Evolutionary conservation across 805 yeast species (phyloP), one percentile per base, ranked within the genome.

Genomic region (Candida maesae): DNA sequence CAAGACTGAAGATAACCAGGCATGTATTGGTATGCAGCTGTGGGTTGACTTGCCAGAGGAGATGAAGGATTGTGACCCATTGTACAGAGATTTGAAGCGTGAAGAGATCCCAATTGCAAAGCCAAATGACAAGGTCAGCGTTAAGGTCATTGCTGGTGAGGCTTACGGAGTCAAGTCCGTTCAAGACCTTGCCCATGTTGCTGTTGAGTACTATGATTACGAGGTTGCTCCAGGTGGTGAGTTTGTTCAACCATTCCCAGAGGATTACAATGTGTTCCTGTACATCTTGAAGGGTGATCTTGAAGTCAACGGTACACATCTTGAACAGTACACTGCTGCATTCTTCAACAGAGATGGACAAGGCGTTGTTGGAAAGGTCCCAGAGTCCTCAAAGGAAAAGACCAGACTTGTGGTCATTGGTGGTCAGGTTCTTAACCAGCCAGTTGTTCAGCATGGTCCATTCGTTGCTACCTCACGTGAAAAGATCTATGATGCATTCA

Each of bases 391-490:
- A 9, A 37, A 52, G 6, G 65, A 67, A 27, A 68, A 65, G 25
- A 65, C 87, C 2, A 79, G 81, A 50, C 80, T 87, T 55, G 80
- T 83, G 5, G 49, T 87, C n/a, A 68, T 87, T 47, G 93, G 88
- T 24, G 95, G 95, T 42, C 63, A 84, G 58, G 73, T 75, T 16
- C 66, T 86, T 42, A 74, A 85, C 51, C 95, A 88, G 66, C 76
- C 78, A 14, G 71, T 84, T 41, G 84, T 86, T 24, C 96, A 89
- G 58, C 82, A 88, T 58, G 96, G 96, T 14, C 96, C 96, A 12
- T 90, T 89, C 58, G 96, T 89, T 15, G 91, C 85, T 46, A 76
- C 84, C 7, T 65, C 82, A 17, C 70, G 71, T 40, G 83, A 78
- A 38, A 77, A 76, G 47, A 81, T 89, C 45, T 71, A 78, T 49